A percentile compares a stretch with the other conserved stretches of the same genome.
Evolutionary conservation across 2,329 filamentous ascomycete genomes (phyloP).

Genomic region (Blumeria hordei): DNA sequence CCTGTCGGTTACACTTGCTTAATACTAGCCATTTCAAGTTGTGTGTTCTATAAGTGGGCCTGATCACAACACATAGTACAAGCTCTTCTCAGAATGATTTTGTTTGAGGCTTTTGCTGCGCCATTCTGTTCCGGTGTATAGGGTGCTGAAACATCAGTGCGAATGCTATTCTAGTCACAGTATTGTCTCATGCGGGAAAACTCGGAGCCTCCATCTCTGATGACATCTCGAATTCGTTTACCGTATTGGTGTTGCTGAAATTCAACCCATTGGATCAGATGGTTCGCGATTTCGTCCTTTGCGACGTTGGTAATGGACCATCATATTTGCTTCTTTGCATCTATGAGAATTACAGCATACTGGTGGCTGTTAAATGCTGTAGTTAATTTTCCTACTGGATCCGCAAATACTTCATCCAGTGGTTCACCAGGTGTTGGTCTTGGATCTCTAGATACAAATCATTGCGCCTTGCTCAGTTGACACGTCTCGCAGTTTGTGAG

Average conservation of each 20-base stretch:
- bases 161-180: background rate
- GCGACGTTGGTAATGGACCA: background rate
- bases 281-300: background rate
- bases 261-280: background rate
- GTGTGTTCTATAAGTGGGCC: too few relatives aligned
- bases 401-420: too few relatives aligned
- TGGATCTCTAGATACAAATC: too few relatives aligned
- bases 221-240: background rate
- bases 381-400: background rate
- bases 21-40: too few relatives aligned
- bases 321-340: background rate
- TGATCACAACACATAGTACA: too few relatives aligned
- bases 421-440: too few relatives aligned
- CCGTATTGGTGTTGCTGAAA: background rate
- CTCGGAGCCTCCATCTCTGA: background rate
- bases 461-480: too few relatives aligned
- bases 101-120: background rate
- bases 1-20: too few relatives aligned
- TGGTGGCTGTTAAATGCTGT: background rate
- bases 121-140: background rate
- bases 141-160: background rate
- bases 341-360: background rate
- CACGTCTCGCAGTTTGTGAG: too few relatives aligned
- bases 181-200: background rate
- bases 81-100: background rate